Evolutionary conservation across 1,139 yeast genomes (phyloP).

Genomic region (Lodderomyces metapsilosis): DNA sequence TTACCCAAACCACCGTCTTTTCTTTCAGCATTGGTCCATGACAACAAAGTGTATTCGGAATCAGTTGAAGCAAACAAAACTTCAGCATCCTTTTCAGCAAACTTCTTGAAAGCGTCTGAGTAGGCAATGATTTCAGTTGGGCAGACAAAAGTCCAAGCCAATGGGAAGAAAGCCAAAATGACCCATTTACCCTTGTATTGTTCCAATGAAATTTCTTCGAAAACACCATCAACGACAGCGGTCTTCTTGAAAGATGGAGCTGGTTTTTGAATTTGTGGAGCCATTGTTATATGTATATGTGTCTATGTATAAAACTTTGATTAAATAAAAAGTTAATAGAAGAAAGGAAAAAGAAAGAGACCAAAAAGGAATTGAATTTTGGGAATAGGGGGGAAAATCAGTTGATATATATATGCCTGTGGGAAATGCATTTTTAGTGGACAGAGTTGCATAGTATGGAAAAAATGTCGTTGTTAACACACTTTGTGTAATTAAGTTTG

Average conservation of each 20-base stretch:
- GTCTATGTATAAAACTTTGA: background rate
- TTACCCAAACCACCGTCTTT: constrained; percentile 98
- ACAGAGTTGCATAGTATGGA: too few species aligned
- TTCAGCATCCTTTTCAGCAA: constrained; percentile 82
- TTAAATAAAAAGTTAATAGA: background rate
- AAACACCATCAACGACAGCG: constrained; percentile 93
- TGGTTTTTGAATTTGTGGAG: constrained; percentile 86
- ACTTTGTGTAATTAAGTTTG: background rate
- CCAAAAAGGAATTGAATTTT: background rate
- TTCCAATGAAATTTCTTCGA: constrained; percentile 91
- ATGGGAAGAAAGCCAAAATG: constrained; percentile 91
- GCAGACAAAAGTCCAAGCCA: constrained; percentile 98
- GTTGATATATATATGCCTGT: background rate
- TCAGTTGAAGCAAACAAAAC: constrained; percentile 96
- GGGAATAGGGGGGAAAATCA: background rate
- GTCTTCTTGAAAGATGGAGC: constrained; percentile 96
- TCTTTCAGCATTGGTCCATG: constrained; percentile 97
- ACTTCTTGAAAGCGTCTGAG: constrained; percentile 91
- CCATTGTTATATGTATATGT: constrained; percentile 47
- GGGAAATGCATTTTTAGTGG: too few species aligned
- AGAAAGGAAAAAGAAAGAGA: background rate
- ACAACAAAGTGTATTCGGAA: constrained; percentile 94
- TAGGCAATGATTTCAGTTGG: constrained; percentile 99
- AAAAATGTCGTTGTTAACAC: background rate
- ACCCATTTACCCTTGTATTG: constrained; percentile 99